A percentile compares a stretch with the other conserved stretches of the same genome.
These are phyloP conservation scores for Talaromyces sp. DNA, from an alignment of 2,329 filamentous ascomycete genomes.

Conservation along the genomic window DNA sequence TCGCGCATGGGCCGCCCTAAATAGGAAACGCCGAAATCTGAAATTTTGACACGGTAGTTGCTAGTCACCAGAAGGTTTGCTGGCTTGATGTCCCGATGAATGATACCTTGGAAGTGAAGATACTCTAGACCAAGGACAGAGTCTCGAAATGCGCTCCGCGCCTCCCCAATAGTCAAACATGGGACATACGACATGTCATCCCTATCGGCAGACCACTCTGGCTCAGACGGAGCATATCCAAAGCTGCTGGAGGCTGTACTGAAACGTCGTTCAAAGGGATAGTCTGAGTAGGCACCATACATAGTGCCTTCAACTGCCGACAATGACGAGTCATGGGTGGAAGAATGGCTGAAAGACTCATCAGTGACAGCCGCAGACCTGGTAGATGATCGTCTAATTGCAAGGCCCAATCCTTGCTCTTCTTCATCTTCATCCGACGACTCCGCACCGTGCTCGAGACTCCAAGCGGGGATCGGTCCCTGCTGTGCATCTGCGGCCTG, in stretches of 20 bases:
- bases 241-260: slow-evolving; percentile 74
- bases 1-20: slow-evolving; percentile 86
- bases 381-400: slow-evolving; percentile 36
- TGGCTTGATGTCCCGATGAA: slow-evolving; percentile 83
- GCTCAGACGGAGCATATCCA: slow-evolving; percentile 48
- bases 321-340: slow-evolving; percentile 36
- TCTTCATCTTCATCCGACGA: slow-evolving; percentile 54
- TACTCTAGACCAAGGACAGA: slow-evolving; percentile 93
- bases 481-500: slow-evolving; percentile 58
- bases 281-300: slow-evolving; percentile 71
- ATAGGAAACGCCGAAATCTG: slow-evolving; percentile 97
- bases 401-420: slow-evolving; percentile 30
- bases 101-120: slow-evolving; percentile 82
- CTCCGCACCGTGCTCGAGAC: slow-evolving; percentile 74
- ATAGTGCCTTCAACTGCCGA: slow-evolving; percentile 74
- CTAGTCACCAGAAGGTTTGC: slow-evolving; percentile 88
- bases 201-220: slow-evolving; percentile 54
- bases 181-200: slow-evolving; percentile 94
- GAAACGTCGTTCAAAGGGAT: slow-evolving; percentile 68
- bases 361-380: slow-evolving; percentile 45
- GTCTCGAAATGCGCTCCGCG: slow-evolving; percentile 84
- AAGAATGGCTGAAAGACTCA: slow-evolving; percentile 57
- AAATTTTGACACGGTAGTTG: slow-evolving; percentile 91
- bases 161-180: slow-evolving; percentile 82
- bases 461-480: slow-evolving; percentile 71